Percentiles rank a stretch among this genome's conserved stretches.
phyloP scores from a whole-genome alignment of 768 basidiomycete genomes.

The Mrakia blollopis region DNA sequence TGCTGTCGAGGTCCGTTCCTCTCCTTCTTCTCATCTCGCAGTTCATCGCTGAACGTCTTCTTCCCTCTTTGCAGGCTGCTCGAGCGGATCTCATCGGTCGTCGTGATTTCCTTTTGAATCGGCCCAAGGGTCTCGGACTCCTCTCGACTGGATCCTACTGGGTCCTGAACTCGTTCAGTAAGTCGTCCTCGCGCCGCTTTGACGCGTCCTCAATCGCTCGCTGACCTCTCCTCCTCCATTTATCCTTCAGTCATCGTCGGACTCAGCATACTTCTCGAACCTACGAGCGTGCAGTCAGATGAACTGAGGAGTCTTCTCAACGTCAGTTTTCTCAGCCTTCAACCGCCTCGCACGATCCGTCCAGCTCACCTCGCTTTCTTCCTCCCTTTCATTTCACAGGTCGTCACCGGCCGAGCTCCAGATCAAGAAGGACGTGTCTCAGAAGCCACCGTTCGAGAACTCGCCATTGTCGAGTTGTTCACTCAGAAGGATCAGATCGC shows the following conservation, averaged over 20 bases:
- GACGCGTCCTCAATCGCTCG: background rate
- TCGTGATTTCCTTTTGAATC: slow-evolving; percentile 45
- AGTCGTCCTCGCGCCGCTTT: background rate
- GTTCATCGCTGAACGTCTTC: background rate
- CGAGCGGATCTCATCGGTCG: slow-evolving; percentile 45
- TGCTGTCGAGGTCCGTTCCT: slow-evolving; percentile 40
- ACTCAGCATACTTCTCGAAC: slow-evolving; percentile 27
- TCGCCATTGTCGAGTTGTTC: slow-evolving; percentile 46
- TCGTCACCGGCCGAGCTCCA: slow-evolving; percentile 44
- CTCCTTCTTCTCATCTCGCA: too few species aligned
- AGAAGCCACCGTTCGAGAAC: slow-evolving; percentile 45
- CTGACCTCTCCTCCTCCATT: background rate
- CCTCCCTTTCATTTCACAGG: slow-evolving; percentile 39
- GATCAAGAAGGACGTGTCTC: slow-evolving; percentile 43
- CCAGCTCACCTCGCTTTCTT: background rate
- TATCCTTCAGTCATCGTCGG: slow-evolving; percentile 25
- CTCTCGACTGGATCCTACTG: slow-evolving; percentile 27
- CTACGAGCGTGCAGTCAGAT: slow-evolving; percentile 12
- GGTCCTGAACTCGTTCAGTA: slow-evolving; percentile 30
- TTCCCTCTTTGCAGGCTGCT: slow-evolving; percentile 35
- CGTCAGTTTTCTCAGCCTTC: background rate
- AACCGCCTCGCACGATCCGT: background rate
- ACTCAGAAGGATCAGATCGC: slow-evolving; percentile 40
- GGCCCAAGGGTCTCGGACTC: slow-evolving; percentile 32
- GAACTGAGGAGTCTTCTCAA: slow-evolving; percentile 30